These are phyloP conservation scores for Clonostachys chloroleuca DNA, from an alignment of 2,329 filamentous ascomycete genomes.

Conservation along the genomic window DNA sequence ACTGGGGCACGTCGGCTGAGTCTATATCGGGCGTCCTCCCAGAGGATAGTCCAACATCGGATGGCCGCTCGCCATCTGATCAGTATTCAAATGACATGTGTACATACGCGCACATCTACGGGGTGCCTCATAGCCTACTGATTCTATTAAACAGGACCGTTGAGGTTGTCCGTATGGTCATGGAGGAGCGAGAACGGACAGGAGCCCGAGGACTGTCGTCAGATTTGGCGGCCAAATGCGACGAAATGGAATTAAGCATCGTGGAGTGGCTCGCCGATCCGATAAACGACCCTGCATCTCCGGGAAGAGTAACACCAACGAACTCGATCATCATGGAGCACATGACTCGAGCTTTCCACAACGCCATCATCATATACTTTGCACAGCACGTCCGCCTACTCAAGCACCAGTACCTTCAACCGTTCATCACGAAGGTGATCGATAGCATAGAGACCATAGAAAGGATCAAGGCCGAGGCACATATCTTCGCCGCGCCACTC, in stretches of 20 bases:
- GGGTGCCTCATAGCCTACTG: constrained; percentile 7
- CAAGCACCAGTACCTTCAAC: constrained; percentile 8
- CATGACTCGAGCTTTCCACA: constrained; percentile 11
- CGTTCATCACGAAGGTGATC: constrained; percentile 8
- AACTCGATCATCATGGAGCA: constrained; percentile 4
- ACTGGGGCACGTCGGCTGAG: too few relatives aligned
- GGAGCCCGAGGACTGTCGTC: background rate
- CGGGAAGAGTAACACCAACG: too few relatives aligned
- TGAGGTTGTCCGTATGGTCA: constrained; percentile 3
- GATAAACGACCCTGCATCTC: background rate
- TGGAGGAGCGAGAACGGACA: background rate
- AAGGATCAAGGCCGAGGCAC: constrained; percentile 8
- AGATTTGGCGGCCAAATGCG: constrained; percentile 14
- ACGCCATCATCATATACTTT: constrained; percentile 16
- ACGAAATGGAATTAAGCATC: constrained; percentile 14
- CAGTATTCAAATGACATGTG: background rate
- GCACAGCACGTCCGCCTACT: constrained; percentile 9
- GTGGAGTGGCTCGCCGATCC: constrained; percentile 2
- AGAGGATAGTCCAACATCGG: too few relatives aligned
- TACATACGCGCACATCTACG: constrained; percentile 9
- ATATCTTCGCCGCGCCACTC: constrained; percentile 11
- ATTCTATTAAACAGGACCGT: constrained; percentile 2
- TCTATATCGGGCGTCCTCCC: too few relatives aligned
- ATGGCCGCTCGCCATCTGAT: background rate
- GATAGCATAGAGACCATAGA: constrained; percentile 13